Evolutionary conservation across 2,329 filamentous ascomycete genomes (phyloP), one percentile per base, ranked within the genome.

Genomic region (Calonectria henricotiae): DNA sequence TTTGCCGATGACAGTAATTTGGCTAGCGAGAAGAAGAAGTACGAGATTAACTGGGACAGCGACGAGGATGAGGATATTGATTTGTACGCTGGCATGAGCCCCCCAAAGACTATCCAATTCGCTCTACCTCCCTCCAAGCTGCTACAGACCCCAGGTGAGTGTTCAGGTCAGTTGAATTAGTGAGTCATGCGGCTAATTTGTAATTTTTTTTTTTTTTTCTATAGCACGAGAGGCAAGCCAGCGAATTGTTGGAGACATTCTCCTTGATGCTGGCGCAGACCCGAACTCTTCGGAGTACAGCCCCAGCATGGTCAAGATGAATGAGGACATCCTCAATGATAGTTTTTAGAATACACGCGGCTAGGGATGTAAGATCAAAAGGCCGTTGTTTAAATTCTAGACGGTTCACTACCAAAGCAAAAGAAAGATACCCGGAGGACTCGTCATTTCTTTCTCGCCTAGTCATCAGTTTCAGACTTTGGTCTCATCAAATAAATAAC

Each of bases 51-150:
- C 20, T 96, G 94, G 92, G 92, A 95, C 64, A 93, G 91, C 76
- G 92, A 95, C 71, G 91, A 90, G 67, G 89, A 90, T 11, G 89
- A 91, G 60, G 89, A 89, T 44, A 87, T 87, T 27, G 89, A 87
- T 47, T 79, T 89, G 6, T 91, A 92, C 69, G 89, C 88, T 7
- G 94, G 92, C 6, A 92, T 95, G 82, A 98, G 94, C 78, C 96
- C 96, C 32, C 96, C 96, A 0, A 98, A 98, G 86, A 96, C 94
- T 12, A 95, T 97, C 70, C 93, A 95, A 78, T 97, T 97, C 81
- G 92, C 93, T 51, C 83, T 97, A 58, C 93, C 93, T 62, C 92
- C 92, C 64, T 93, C 91, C 46, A 91, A 93, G 79, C 83, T 97
- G 25, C 82, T 96, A 80, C 94, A 95, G 80, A 97, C 94, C 60